These are phyloP conservation scores for Apiospora saccharicola DNA, from an alignment of 2,329 filamentous ascomycete species.

Conservation along the genomic window DNA sequence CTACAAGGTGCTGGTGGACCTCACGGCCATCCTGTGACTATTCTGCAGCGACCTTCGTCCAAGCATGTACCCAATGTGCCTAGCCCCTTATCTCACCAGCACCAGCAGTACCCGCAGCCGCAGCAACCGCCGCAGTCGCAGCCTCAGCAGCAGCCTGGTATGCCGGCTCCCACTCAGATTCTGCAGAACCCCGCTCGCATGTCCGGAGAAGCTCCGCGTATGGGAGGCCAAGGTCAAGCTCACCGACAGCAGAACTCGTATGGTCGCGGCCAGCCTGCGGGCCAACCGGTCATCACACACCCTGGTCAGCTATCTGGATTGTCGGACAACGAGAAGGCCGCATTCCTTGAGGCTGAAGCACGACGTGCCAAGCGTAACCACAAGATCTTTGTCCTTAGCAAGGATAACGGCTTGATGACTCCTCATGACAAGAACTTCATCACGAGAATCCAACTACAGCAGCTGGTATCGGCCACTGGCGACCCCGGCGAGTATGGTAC, in stretches of 20 bases:
- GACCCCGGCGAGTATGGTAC: conserved; percentile 81
- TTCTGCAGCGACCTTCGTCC: conserved; percentile 62
- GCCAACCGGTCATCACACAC: conserved; percentile 59
- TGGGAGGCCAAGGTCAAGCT: conserved; percentile 39
- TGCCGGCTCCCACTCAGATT: conserved; percentile 72
- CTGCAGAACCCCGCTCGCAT: conserved; percentile 79
- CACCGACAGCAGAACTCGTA: conserved; percentile 63
- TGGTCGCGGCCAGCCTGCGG: conserved; percentile 50
- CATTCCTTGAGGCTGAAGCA: conserved; percentile 88
- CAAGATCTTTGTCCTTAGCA: conserved; percentile 93
- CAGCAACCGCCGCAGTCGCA: conserved; percentile 36
- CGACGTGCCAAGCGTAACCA: conserved; percentile 97
- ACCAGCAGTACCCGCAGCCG: conserved; percentile 34
- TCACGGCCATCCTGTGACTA: conserved; percentile 60
- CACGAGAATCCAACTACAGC: conserved; percentile 95
- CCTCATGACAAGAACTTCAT: conserved; percentile 99
- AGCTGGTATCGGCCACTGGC: conserved; percentile 90
- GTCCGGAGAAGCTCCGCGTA: conserved; percentile 54
- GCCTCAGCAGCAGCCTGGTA: conserved; percentile 39
- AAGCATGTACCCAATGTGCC: conserved; percentile 45
- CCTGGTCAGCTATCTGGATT: conserved; percentile 79
- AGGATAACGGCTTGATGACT: conserved; percentile 97
- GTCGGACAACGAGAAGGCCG: conserved; percentile 82
- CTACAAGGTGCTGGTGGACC: conserved; percentile 39
- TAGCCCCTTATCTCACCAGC: conserved; percentile 44